Percentiles rank a stretch among this genome's conserved stretches.
Evolutionary conservation across 768 basidiomycete genomes (phyloP).

Genomic region (Amyloporia xantha): DNA sequence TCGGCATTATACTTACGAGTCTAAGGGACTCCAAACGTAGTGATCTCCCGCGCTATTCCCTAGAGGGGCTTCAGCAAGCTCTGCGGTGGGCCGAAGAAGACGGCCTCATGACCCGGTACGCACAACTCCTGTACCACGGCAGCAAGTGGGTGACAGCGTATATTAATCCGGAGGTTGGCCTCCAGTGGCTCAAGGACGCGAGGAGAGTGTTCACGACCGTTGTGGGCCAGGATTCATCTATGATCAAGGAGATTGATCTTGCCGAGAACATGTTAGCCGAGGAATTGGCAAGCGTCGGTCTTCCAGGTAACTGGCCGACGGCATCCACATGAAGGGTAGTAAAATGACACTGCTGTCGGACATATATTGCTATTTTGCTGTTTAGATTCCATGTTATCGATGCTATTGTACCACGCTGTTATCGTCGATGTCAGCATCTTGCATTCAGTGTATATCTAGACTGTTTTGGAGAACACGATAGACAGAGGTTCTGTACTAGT

Average conservation of each 20-base stretch:
- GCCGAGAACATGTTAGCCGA: not conserved
- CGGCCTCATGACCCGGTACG: not conserved
- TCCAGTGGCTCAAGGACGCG: not conserved
- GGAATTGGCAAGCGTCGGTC: not conserved
- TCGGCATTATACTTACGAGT: not conserved
- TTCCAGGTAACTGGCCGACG: not conserved
- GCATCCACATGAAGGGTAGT: too few relatives aligned
- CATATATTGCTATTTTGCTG: too few relatives aligned
- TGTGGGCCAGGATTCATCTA: slow-evolving; percentile 13
- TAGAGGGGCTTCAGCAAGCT: not conserved
- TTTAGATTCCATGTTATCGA: too few relatives aligned
- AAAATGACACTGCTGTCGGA: too few relatives aligned
- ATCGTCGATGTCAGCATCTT: too few relatives aligned
- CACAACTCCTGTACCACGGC: not conserved
- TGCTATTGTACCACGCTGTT: too few relatives aligned
- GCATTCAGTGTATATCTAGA: too few relatives aligned
- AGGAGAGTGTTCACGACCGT: not conserved
- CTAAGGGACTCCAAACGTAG: not conserved
- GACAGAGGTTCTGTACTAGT: too few relatives aligned
- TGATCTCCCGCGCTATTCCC: not conserved
- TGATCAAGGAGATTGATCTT: not conserved
- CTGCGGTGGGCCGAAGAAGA: not conserved
- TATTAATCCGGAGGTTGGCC: not conserved
- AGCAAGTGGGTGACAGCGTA: not conserved
- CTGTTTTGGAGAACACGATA: too few relatives aligned